phyloP scores from a whole-genome alignment of 176 grass and related monocot genomes.

The Triticum dicoccoides region DNA sequence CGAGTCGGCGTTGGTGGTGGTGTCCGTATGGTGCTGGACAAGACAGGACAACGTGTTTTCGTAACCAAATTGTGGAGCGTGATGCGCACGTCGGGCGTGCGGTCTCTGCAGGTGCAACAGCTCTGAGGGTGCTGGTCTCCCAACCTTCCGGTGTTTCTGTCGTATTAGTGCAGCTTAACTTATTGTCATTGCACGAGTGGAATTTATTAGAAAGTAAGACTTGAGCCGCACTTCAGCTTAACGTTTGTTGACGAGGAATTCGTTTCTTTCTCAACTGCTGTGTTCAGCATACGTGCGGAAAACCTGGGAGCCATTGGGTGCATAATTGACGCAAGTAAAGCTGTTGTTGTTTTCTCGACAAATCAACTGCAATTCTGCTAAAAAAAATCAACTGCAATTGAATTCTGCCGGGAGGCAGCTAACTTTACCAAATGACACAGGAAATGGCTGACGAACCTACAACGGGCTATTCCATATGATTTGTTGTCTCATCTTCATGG shows the following conservation, averaged over 20 bases:
- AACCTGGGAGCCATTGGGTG: not conserved
- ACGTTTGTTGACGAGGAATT: not conserved
- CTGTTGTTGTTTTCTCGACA: too few relatives aligned
- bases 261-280: not conserved
- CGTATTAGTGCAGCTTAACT: not conserved
- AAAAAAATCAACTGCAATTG: too few relatives aligned
- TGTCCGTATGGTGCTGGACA: conserved; percentile 3
- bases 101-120: conserved; percentile 17
- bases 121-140: not conserved
- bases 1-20: conserved; percentile 11
- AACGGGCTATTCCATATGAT: too few relatives aligned
- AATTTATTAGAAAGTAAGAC: not conserved
- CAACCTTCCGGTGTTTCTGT: not conserved
- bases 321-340: not conserved
- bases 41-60: not conserved
- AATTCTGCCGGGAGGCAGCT: too few relatives aligned
- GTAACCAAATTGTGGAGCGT: not conserved
- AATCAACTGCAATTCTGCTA: too few relatives aligned
- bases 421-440: too few relatives aligned
- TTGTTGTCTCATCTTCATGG: too few relatives aligned
- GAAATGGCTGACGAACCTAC: too few relatives aligned
- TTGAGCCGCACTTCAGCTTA: conserved; percentile 33
- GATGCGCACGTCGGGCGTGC: not conserved
- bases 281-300: not conserved
- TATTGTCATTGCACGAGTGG: not conserved